Conservation (phyloP, 768 basidiomycete species). For the Lactarius sanguifluus region DNA sequence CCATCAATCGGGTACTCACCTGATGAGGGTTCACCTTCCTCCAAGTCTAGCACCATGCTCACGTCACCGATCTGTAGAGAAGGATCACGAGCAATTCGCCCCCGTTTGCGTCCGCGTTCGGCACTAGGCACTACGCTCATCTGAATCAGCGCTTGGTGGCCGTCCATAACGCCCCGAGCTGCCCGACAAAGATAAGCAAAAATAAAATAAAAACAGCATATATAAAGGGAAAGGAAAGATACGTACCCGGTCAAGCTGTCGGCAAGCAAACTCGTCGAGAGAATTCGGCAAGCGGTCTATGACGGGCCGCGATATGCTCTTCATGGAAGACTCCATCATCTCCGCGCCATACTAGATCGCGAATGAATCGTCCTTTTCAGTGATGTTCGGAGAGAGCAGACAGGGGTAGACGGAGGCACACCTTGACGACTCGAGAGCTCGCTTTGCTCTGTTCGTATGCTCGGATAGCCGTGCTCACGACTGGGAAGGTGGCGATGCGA, state of each 20-base stretch:
- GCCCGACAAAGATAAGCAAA: conserved; percentile 7
- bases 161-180: conserved; percentile 27
- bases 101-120: conserved; percentile 19
- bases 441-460: conserved; percentile 84
- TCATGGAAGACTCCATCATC: conserved; percentile 83
- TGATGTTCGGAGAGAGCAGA: not conserved
- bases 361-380: not conserved
- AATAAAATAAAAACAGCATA: not conserved
- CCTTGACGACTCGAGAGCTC: conserved; percentile 82
- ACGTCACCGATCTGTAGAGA: conserved; percentile 27
- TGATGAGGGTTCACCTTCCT: conserved; percentile 18
- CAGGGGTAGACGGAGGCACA: conserved; percentile 35
- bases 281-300: conserved; percentile 74
- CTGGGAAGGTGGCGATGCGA: conserved; percentile 66
- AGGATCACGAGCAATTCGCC: conserved; percentile 20
- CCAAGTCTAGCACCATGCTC: conserved; percentile 22
- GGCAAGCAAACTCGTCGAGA: conserved; percentile 85
- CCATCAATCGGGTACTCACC: not conserved
- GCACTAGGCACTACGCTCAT: conserved; percentile 20
- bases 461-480: conserved; percentile 69
- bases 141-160: conserved; percentile 16
- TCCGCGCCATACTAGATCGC: conserved; percentile 75
- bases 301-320: conserved; percentile 77
- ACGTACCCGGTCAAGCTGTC: conserved; percentile 81
- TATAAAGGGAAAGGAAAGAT: conserved; percentile 8